These are phyloP conservation scores for Phytophthora melonis DNA, from an alignment of 352 stramenopile genomes.

Conservation along the genomic window DNA sequence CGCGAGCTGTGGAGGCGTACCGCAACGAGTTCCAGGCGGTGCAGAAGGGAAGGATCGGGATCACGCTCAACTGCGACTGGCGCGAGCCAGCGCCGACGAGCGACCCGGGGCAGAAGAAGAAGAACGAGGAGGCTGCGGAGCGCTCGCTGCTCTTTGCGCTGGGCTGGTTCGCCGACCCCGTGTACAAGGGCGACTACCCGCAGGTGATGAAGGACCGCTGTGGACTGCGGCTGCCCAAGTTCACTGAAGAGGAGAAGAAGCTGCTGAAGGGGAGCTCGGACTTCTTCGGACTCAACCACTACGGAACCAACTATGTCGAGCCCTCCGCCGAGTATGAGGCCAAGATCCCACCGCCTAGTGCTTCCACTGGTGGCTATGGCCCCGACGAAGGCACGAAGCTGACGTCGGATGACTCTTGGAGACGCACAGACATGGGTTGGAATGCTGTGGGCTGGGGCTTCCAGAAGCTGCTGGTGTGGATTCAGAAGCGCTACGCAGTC, in stretches of 20 bases:
- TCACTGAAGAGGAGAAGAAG: slow-evolving; percentile 87
- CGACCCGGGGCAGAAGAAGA: slow-evolving; percentile 58
- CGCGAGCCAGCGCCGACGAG: slow-evolving; percentile 71
- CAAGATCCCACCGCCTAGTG: slow-evolving; percentile 42
- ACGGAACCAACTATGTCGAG: slow-evolving; percentile 72
- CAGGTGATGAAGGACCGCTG: slow-evolving; percentile 89
- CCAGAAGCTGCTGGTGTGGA: slow-evolving; percentile 90
- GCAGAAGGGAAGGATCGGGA: slow-evolving; percentile 88
- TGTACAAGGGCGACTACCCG: slow-evolving; percentile 95
- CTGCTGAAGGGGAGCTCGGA: slow-evolving; percentile 88
- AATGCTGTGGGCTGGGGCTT: slow-evolving; percentile 83
- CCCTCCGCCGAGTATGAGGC: slow-evolving; percentile 55
- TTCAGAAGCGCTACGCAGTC: slow-evolving; percentile 86
- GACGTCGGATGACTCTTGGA: slow-evolving; percentile 61
- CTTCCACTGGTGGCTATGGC: slow-evolving; percentile 42
- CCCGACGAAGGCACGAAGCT: slow-evolving; percentile 56
- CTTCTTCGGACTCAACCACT: slow-evolving; percentile 97
- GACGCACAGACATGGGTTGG: slow-evolving; percentile 87
- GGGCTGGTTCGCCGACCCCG: slow-evolving; percentile 93
- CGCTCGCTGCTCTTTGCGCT: slow-evolving; percentile 89
- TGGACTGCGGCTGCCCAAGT: slow-evolving; percentile 86
- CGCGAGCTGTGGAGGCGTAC: slow-evolving; percentile 84
- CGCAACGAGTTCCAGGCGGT: slow-evolving; percentile 73
- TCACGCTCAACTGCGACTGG: slow-evolving; percentile 93
- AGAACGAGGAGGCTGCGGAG: slow-evolving; percentile 73